phyloP scores from a whole-genome alignment of 495 filamentous ascomycete genomes.

The Aspergillus steynii region DNA sequence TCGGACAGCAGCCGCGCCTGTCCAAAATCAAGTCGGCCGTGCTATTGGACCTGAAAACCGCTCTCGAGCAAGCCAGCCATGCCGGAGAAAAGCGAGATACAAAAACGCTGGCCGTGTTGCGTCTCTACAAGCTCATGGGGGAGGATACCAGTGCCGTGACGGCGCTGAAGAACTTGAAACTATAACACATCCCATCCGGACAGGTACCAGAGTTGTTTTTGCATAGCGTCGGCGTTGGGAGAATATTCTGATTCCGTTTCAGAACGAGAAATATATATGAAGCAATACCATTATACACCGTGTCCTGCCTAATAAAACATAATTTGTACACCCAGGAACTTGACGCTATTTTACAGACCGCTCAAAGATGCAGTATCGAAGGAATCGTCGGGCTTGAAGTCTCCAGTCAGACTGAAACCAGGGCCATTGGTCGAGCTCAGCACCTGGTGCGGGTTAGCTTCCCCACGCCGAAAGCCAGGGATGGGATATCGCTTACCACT shows the following conservation, averaged over 20 bases:
- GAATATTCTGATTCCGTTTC: constrained; percentile 23
- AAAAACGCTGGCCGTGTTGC: constrained; percentile 67
- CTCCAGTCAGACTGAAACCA: constrained; percentile 82
- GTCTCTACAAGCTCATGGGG: constrained; percentile 74
- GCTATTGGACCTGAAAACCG: constrained; percentile 77
- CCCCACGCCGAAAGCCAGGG: background rate
- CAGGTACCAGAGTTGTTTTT: constrained; percentile 19
- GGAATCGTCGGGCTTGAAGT: constrained; percentile 62
- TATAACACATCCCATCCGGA: constrained; percentile 20
- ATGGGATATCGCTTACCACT: constrained; percentile 57
- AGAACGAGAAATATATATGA: constrained; percentile 28
- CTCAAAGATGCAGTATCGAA: constrained; percentile 45
- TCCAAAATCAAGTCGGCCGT: constrained; percentile 70
- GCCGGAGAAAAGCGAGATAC: constrained; percentile 53
- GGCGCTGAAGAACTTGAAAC: constrained; percentile 65
- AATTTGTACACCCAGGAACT: constrained; percentile 42
- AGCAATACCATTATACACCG: constrained; percentile 57
- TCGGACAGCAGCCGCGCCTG: constrained; percentile 56
- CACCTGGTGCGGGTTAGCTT: constrained; percentile 49
- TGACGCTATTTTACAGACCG: constrained; percentile 45
- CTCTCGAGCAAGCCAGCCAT: constrained; percentile 68
- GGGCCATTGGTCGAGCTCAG: constrained; percentile 84
- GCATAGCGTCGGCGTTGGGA: constrained; percentile 48
- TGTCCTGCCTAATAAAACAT: constrained; percentile 48
- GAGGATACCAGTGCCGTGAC: constrained; percentile 67